phyloP scores from a whole-genome alignment of 164 flowering plant species.

The Magnolia kwangsiensis region DNA sequence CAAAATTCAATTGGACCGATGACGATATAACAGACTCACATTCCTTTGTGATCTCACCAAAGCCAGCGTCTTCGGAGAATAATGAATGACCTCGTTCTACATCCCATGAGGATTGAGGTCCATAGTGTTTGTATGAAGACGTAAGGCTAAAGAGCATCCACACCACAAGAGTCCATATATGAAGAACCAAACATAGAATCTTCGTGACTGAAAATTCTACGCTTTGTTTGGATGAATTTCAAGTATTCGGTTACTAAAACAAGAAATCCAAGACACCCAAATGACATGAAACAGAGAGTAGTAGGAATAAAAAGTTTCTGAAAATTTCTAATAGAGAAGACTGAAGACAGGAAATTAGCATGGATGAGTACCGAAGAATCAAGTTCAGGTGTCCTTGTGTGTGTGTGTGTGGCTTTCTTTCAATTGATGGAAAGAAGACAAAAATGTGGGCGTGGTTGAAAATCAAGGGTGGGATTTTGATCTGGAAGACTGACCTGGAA shows the following conservation, averaged over 20 bases:
- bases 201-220: conserved; percentile 22
- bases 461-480: background rate
- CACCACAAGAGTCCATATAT: conserved; percentile 23
- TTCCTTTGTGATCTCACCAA: conserved; percentile 54
- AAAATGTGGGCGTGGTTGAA: background rate
- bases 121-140: conserved; percentile 15
- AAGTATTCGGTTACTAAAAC: conserved; percentile 7
- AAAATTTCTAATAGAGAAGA: background rate
- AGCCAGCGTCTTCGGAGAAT: conserved; percentile 31
- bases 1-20: conserved; percentile 43
- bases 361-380: background rate
- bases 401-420: background rate
- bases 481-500: conserved; percentile 12
- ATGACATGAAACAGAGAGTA: background rate
- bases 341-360: no score
- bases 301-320: background rate
- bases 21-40: conserved; percentile 44
- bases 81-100: conserved; percentile 15
- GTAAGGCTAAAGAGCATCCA: conserved; percentile 24
- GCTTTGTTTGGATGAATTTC: background rate
- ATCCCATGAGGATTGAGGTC: background rate
- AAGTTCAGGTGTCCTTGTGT: background rate
- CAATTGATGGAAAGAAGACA: background rate
- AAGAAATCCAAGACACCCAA: conserved; percentile 12
- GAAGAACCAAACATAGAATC: conserved; percentile 8